These are phyloP conservation scores for Penicillium sp. DNA, from an alignment of 2,329 filamentous ascomycete species.

Conservation along the genomic window DNA sequence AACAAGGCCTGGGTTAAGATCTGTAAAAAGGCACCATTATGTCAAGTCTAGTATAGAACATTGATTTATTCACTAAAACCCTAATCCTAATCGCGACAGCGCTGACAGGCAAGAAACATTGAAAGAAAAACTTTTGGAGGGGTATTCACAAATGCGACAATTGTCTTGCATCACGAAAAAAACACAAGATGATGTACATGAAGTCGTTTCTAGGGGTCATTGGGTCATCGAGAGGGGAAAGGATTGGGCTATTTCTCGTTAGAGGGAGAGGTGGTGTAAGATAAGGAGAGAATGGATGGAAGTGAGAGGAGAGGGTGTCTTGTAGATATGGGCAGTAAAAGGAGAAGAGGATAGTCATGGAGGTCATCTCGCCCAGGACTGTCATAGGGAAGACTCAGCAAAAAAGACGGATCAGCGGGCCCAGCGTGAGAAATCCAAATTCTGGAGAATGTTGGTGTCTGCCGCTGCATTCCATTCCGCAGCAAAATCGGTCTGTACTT, in stretches of 20 bases:
- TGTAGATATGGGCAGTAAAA: neutral
- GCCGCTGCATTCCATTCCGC: conserved; percentile 33
- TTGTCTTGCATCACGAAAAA: conserved; percentile 16
- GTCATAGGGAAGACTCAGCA: neutral
- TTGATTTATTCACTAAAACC: conserved; percentile 1
- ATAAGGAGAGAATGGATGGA: neutral
- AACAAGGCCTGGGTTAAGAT: neutral
- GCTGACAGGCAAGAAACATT: conserved; percentile 3
- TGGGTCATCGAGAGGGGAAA: conserved; percentile 7
- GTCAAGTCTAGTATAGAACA: neutral
- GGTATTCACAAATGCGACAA: conserved; percentile 26
- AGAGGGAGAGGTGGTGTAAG: neutral
- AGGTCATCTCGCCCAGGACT: neutral
- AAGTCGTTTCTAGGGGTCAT: conserved; percentile 17
- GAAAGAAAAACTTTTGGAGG: conserved; percentile 20
- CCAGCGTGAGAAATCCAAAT: conserved; percentile 39
- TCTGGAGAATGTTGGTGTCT: conserved; percentile 33
- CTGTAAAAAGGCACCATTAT: neutral
- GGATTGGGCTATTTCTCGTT: conserved; percentile 9
- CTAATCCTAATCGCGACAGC: conserved; percentile 4
- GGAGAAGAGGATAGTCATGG: neutral
- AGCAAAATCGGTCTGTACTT: conserved; percentile 28
- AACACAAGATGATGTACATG: conserved; percentile 21
- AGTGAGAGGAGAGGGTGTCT: neutral
- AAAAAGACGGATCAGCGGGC: conserved; percentile 22